phyloP scores from a whole-genome alignment of 2,329 filamentous ascomycete species.

The Aspergillus sp. region DNA sequence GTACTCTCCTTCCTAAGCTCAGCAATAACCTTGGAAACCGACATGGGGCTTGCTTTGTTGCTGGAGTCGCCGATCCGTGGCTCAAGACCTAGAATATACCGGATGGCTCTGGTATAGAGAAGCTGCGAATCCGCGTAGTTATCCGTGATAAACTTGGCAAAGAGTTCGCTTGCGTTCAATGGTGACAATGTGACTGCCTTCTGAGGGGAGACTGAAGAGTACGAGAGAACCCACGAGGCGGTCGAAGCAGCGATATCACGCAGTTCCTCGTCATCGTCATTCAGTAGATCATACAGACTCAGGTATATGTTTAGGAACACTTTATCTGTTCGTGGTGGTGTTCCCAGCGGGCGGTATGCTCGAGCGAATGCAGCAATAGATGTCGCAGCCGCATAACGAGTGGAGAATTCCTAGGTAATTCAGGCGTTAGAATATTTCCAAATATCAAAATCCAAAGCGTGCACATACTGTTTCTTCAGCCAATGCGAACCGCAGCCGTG shows the following conservation, averaged over 20 bases:
- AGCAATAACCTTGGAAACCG: constrained; percentile 31
- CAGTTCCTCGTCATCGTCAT: constrained; percentile 91
- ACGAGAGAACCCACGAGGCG: constrained; percentile 38
- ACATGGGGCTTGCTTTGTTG: constrained; percentile 13
- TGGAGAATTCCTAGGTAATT: constrained; percentile 37
- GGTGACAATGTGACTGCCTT: constrained; percentile 45
- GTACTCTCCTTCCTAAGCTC: constrained; percentile 40
- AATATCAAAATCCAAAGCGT: neutral
- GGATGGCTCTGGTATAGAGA: constrained; percentile 38
- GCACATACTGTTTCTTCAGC: constrained; percentile 43
- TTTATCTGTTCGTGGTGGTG: constrained; percentile 23
- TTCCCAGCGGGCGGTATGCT: constrained; percentile 42
- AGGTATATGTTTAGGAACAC: constrained; percentile 59
- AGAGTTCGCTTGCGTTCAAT: constrained; percentile 47
- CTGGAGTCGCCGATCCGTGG: constrained; percentile 24
- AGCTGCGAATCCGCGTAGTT: constrained; percentile 33
- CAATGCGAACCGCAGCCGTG: constrained; percentile 39
- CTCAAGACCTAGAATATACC: constrained; percentile 39
- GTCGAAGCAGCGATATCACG: constrained; percentile 60
- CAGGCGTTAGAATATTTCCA: constrained; percentile 5
- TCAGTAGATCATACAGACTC: constrained; percentile 71
- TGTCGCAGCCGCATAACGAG: constrained; percentile 36
- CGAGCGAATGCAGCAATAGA: constrained; percentile 36
- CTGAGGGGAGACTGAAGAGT: constrained; percentile 29
- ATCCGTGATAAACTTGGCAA: constrained; percentile 36